Evolutionary conservation across 1,139 yeast species (phyloP), one percentile per base, ranked within the genome.

Genomic region (Pichia sp.): DNA sequence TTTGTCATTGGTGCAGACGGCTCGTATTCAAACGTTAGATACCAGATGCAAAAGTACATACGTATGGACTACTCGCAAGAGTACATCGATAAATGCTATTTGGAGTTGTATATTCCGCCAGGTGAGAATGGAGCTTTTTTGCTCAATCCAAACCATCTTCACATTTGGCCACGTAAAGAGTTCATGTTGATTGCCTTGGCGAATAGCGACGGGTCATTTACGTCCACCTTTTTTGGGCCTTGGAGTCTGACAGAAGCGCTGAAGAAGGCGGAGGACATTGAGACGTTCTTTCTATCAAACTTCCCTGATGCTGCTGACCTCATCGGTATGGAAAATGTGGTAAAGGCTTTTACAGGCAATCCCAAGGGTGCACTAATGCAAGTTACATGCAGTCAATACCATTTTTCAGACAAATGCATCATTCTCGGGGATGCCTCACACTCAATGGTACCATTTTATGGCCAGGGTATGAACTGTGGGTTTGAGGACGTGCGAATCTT

Each of bases 401-500:
- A 89, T 64, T 79, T 76, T 38, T 71, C 74, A 45, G 90, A 85
- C 43, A 79, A 80, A 57, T 84, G 85, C 15, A 74, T 92, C 13
- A 72, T 92, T 5, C 73, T 92, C 40, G 97, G 97, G 4, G 97
- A 92, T 69, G 96, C 97, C 1, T 96, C 97, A 0, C 98, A 92
- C 70, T 84, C 95, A 15, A 90, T 90, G 97, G 97, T 92, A 4
- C 98, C 98, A 13, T 92, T 92, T 67, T 92, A 90, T 65, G 97
- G 97, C 7, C 98, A 92, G 69, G 98, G 98, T 3, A 87, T 92
- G 95, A 92, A 92, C 68, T 89, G 97, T 67, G 98, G 98, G 1
- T 87, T 92, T 67, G 97, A 92, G 69, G 97, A 92, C 64, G 90
- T 90, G 11, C 75, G 84, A 52, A 81, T 85, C 1, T 72, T 92